Base-by-base conservation (phyloP, 2,329 filamentous ascomycete species). In the Phyllosticta citribraziliensis region DNA sequence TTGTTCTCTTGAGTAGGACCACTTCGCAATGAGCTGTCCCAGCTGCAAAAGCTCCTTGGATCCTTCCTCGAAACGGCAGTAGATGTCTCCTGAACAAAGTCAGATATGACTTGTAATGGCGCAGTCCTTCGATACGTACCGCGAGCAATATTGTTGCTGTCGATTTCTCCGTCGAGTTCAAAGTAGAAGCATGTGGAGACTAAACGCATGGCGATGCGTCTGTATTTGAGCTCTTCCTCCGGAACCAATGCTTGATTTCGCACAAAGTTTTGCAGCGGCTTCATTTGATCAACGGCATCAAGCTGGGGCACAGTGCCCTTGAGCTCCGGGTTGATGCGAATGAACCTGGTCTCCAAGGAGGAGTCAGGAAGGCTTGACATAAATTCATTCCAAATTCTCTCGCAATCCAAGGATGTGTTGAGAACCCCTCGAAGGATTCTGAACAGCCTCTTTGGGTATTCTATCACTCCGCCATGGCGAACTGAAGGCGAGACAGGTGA, bases 101-200 rank as follows among this genome's bases (percentile, higher is more conserved):
- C 20, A 25, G 12, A 5, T 5, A 10, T 53, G 19, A 5, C 5
- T 1, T n/a, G 5, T 14, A 14, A 9, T 17, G 10, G 20, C 8
- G 5, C 1, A 8, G 5, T 40, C 12, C 5, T n/a, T 35, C 2
- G 22, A 8, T 17, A 47, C 33, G 11, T 58, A 63, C 63, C 63
- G 27, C 20, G 12, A 22, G 51, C 60, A 12, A 47, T 25, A 22
- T 57, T 56, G 12, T 25, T 22, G 12, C 58, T 30, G 3, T 22
- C 25, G 14, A 53, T 20, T 2, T 24, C 35, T 11, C 53, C 25
- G 11, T 27, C 30, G 47, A 60, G 50, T 47, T 68, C 64, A 56
- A 66, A 68, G 55, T 66, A 68, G 65, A 68, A 68, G 22, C 60
- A 62, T 6, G 65, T 65, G 17, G 66, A 64, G 1, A 67, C 63